Base-by-base conservation (phyloP, 129 eudicot species). In the Heracleum sosnowskyi region DNA sequence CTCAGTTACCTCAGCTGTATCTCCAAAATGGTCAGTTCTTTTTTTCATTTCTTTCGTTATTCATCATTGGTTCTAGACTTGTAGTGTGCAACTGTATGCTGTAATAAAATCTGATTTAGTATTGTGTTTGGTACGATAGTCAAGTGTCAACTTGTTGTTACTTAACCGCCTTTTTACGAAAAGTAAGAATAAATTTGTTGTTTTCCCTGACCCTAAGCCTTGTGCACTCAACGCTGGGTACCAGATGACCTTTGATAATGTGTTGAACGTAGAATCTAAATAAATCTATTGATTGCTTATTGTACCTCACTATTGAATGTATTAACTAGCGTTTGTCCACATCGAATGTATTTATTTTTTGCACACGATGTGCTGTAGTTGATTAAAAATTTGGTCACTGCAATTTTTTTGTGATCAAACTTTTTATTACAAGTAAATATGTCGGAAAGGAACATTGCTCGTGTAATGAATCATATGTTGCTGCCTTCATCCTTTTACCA, bases 1-100 rank as follows among this genome's bases (percentile, higher is more conserved):
- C 45, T 41, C 45, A 10, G 45, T 41, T 41, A 45, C 20, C 53
- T 47, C 6, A 28, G 5, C 74, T 35, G 41, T 26, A 17, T 45
- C 28, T 57, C 28, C 47, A 47, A 49, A 33, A 76, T 76, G 79
- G 79, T 76, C 45, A 74, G 77, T 42, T 16, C n/a, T 22, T n/a
- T 42, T 74, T n/a, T 24, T 73, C 18, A 29, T 15, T 33, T 68
- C 36, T 10, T 66, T 66, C 39, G 35, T 29, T 24, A 37, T 24
- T n/a, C n/a, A n/a, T n/a, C n/a, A n/a, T n/a, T 42, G 5, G 53
- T 46, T 42, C 22, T 15, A 11, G 39, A n/a, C n/a, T n/a, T n/a
- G n/a, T n/a, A n/a, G n/a, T 16, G 41, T 69, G 31, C n/a, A 1
- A 12, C n/a, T 34, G 24, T 74, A 45, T 74, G n/a, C n/a, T n/a